Conservation (phyloP, 176 grass and related monocot genomes). For the Phoenix dactylifera region DNA sequence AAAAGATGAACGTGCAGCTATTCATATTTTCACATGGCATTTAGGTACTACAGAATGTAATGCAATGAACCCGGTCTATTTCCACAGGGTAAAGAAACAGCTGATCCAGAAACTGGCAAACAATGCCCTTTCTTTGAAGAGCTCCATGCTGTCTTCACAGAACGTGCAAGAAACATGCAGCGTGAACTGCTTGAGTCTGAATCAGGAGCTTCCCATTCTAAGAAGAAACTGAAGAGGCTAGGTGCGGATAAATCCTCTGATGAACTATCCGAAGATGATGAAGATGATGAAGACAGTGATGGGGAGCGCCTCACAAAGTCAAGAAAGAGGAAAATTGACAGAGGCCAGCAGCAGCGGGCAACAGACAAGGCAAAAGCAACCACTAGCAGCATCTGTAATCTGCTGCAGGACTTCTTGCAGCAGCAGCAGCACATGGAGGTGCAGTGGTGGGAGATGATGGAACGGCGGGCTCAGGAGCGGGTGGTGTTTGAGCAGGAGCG, state of each 20-base stretch:
- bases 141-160: slow-evolving; percentile 71
- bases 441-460: slow-evolving; percentile 61
- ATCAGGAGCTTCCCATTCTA: slow-evolving; percentile 24
- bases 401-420: slow-evolving; percentile 60
- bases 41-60: no score
- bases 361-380: slow-evolving; percentile 6
- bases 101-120: slow-evolving; percentile 60
- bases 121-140: slow-evolving; percentile 94
- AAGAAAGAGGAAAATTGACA: slow-evolving; percentile 23
- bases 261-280: slow-evolving; percentile 27
- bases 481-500: slow-evolving; percentile 57
- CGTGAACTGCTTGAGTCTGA: slow-evolving; percentile 37
- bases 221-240: slow-evolving; percentile 36
- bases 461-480: slow-evolving; percentile 50
- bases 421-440: slow-evolving; percentile 65
- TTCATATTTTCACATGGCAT: no score
- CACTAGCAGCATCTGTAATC: slow-evolving; percentile 23
- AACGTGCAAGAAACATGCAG: slow-evolving; percentile 77
- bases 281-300: slow-evolving; percentile 37
- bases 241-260: slow-evolving; percentile 22
- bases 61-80: slow-evolving; percentile 1
- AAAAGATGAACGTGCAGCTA: no score
- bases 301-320: slow-evolving; percentile 35
- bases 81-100: slow-evolving; percentile 88
- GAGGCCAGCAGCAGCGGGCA: slow-evolving; percentile 20